Base-by-base conservation (phyloP, 169 alveolate genomes). In the Plasmodium fragile region DNA sequence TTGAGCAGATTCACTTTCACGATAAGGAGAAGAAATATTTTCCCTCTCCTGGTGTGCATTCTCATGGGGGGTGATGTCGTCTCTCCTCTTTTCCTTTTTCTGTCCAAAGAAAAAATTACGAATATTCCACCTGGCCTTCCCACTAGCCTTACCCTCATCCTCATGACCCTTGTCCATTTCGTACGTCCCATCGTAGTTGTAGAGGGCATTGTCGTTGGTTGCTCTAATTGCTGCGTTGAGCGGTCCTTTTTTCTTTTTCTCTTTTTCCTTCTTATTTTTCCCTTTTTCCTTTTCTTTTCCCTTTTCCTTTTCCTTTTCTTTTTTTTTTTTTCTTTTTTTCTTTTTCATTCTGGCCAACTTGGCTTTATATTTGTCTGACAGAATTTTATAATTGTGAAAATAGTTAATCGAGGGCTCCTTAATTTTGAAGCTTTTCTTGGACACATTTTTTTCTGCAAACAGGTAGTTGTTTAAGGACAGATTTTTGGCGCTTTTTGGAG, bases 371-470 rank as follows among this genome's bases (percentile, higher is more conserved):
- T 25, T 65, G 28, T 65, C 75, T 6, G 75, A 65, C 75, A 43
- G 16, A 71, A 70, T 30, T 41, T 83, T 73, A 43, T 43, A 83
- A 16, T 41, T 71, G n/a, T 83, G 39, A 59, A 70, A 72, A 18
- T 70, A 41, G 13, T 43, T 52, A 13, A 71, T 49, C 11, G 92
- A 25, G 8, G 36, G 28, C 6, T 69, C 84, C 41, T 52, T 43
- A 34, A 25, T 3, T 8, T 53, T 81, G 36, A 22, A 28, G 39
- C 65, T 77, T n/a, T 36, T 85, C 18, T 85, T 75, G 5, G 41
- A 11, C 32, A 11, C 11, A 13, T 72, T 84, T 22, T 69, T 85
- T 28, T 39, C 89, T 8, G 79, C 69, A 11, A 81, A 53, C 10
- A 78, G 49, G 53, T 52, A 81, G 2, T 53, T 43, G 13, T 28